Evolutionary conservation across 75 land plant species (phyloP), one percentile per base, ranked within the genome.

Genomic region (Cunninghamia lanceolata): DNA sequence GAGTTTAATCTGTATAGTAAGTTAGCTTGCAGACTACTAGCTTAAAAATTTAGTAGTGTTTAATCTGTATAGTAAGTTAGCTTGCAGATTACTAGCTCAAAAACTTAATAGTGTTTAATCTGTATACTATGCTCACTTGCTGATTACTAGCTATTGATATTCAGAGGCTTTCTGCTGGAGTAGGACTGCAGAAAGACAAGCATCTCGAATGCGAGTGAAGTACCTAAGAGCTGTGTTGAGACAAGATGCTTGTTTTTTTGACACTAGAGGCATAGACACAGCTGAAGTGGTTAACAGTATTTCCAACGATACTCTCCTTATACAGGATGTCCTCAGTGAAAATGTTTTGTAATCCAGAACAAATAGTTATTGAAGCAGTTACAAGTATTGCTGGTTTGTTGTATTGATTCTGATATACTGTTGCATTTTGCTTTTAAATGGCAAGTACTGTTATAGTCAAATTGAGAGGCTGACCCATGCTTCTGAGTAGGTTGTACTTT

Each of bases 151-250:
- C 19, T 25, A 21, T 21, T 28, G n/a, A 6, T 63, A 34, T 70
- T 47, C 79, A 89, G 90, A 89, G 84, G 90, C 68, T n/a, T 50
- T 78, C 76, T 88, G 82, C 71, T 89, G 90, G 90, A 87, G 85
- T 36, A 68, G 38, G 30, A 88, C 86, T 34, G 89, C 86, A 10
- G 90, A 89, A 70, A 68, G 90, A 90, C 90, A 89, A 70, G 86
- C 89, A 11, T 66, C 86, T 13, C 78, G 54, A 32, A 35, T 89
- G 32, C 85, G 90, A 6, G n/a, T 38, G 8, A 83, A 46, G 70
- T 89, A 87, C 32, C 35, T 89, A 86, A 88, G 85, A 47, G 89
- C 90, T 35, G 85, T 89, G 52, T 77, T 89, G 17, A 56, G 90
- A 54, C 90, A 89, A 53, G 76, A 89, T 40, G 90, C 74, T 71